Conservation (phyloP, 179 eudicot species). For the Nepenthes alata region DNA sequence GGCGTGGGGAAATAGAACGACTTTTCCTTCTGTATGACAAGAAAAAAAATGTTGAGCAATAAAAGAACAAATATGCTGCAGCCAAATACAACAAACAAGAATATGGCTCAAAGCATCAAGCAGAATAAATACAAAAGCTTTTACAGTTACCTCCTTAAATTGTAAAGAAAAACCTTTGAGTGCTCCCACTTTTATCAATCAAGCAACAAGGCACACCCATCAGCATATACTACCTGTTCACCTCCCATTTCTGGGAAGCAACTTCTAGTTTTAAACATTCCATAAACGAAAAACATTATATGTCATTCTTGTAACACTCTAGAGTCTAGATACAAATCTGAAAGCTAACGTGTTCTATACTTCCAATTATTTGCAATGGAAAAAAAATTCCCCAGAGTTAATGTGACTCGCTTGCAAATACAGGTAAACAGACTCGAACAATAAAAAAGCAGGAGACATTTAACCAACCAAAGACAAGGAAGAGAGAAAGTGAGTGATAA, state of each 20-base stretch:
- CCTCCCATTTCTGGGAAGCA: slow-evolving; percentile 35
- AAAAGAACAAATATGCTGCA: background rate
- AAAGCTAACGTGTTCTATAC: background rate
- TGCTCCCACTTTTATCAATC: slow-evolving; percentile 68
- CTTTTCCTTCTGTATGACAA: slow-evolving; percentile 65
- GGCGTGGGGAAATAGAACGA: slow-evolving; percentile 50
- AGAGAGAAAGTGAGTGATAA: too few relatives aligned
- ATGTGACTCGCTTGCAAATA: background rate
- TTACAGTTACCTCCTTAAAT: slow-evolving; percentile 68
- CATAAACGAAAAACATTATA: slow-evolving; percentile 1
- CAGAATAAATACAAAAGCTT: slow-evolving; percentile 27
- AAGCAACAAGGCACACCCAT: slow-evolving; percentile 50
- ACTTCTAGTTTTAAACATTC: slow-evolving; percentile 13
- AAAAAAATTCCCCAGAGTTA: background rate
- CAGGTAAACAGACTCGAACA: too few relatives aligned
- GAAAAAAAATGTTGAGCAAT: slow-evolving; percentile 19
- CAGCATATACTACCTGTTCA: slow-evolving; percentile 58
- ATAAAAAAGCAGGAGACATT: too few relatives aligned
- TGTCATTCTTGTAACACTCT: slow-evolving; percentile 7
- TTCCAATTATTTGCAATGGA: background rate
- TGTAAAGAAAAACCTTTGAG: slow-evolving; percentile 59
- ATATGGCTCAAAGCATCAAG: slow-evolving; percentile 13
- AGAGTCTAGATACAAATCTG: background rate
- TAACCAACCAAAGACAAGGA: too few relatives aligned
- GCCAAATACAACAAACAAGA: slow-evolving; percentile 10